A percentile compares a stretch with the other conserved stretches of the same genome.
Evolutionary conservation across 2,329 filamentous ascomycete genomes (phyloP).

Genomic region (Diaporthe destruens): DNA sequence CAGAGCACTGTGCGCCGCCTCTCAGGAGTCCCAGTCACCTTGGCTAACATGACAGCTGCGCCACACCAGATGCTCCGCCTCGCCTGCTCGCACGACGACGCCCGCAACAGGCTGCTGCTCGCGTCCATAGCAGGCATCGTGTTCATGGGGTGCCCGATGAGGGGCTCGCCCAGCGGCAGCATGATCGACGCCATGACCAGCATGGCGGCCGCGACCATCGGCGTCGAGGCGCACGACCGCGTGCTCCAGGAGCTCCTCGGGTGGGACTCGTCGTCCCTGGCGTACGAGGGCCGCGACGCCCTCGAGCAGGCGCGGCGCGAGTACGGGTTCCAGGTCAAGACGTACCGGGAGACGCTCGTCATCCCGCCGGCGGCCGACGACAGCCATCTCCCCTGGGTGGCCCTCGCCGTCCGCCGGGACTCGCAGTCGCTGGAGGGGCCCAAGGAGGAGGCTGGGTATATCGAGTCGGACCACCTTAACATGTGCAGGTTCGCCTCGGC

Average conservation of each 20-base stretch:
- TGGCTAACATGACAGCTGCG: neutral
- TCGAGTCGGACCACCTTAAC: slow-evolving; percentile 55
- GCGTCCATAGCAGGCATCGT: slow-evolving; percentile 47
- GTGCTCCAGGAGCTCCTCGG: slow-evolving; percentile 48
- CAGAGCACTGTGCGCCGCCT: too few relatives aligned
- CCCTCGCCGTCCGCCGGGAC: slow-evolving; percentile 44
- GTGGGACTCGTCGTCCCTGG: slow-evolving; percentile 41
- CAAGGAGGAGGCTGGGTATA: slow-evolving; percentile 49
- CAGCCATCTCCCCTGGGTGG: slow-evolving; percentile 5
- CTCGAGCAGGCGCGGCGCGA: slow-evolving; percentile 50
- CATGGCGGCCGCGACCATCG: slow-evolving; percentile 47
- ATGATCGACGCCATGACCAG: slow-evolving; percentile 48
- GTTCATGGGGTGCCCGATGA: slow-evolving; percentile 50
- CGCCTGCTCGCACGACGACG: slow-evolving; percentile 45
- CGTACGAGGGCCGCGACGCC: slow-evolving; percentile 45
- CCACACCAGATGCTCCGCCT: slow-evolving; percentile 47
- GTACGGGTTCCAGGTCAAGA: slow-evolving; percentile 52
- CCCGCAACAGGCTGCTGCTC: slow-evolving; percentile 46
- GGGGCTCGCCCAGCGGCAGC: slow-evolving; percentile 47
- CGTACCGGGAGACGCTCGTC: slow-evolving; percentile 47
- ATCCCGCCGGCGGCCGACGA: slow-evolving; percentile 35
- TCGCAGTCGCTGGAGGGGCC: slow-evolving; percentile 50
- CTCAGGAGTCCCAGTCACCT: too few relatives aligned
- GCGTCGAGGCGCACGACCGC: slow-evolving; percentile 44
- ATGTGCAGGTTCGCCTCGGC: slow-evolving; percentile 55